Evolutionary conservation across 495 filamentous ascomycete species (phyloP).

Genomic region (Aspergillus asperescens): DNA sequence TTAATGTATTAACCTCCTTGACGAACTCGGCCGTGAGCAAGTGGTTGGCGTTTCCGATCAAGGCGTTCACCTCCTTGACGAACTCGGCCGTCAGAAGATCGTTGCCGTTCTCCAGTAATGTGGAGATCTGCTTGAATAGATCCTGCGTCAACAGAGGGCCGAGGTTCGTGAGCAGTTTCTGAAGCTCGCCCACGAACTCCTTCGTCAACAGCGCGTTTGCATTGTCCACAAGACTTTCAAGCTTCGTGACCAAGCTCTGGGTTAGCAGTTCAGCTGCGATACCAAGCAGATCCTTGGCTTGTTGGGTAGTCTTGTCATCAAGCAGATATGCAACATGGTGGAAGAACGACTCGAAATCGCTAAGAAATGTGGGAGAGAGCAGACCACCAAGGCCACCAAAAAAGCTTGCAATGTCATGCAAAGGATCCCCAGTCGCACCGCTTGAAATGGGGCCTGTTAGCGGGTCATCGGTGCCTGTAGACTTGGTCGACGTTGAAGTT

Average conservation of each 20-base stretch:
- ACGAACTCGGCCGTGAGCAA: slow-evolving; percentile 31
- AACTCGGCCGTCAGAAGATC: slow-evolving; percentile 23
- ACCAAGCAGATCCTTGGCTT: slow-evolving; percentile 32
- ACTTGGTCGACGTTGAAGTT: background rate
- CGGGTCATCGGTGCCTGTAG: background rate
- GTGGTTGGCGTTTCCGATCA: slow-evolving; percentile 31
- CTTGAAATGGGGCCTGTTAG: slow-evolving; percentile 5
- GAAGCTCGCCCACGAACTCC: slow-evolving; percentile 39
- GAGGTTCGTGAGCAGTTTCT: slow-evolving; percentile 28
- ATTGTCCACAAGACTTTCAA: slow-evolving; percentile 31
- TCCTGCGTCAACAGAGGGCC: slow-evolving; percentile 18
- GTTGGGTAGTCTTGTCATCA: slow-evolving; percentile 35
- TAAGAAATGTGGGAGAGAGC: slow-evolving; percentile 35
- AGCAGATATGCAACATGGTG: slow-evolving; percentile 41
- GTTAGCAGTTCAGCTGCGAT: slow-evolving; percentile 28
- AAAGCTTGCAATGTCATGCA: slow-evolving; percentile 37
- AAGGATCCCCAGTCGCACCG: slow-evolving; percentile 16
- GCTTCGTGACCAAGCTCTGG: slow-evolving; percentile 22
- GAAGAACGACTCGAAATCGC: slow-evolving; percentile 42
- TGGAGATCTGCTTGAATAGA: slow-evolving; percentile 23
- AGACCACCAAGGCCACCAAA: slow-evolving; percentile 38
- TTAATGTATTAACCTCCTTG: slow-evolving; percentile 31
- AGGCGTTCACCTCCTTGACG: slow-evolving; percentile 26
- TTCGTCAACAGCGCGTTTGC: slow-evolving; percentile 36
- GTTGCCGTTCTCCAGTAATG: slow-evolving; percentile 26